Evolutionary conservation across 495 filamentous ascomycete genomes (phyloP).

Genomic region (Penicillium macrosclerotiorum): DNA sequence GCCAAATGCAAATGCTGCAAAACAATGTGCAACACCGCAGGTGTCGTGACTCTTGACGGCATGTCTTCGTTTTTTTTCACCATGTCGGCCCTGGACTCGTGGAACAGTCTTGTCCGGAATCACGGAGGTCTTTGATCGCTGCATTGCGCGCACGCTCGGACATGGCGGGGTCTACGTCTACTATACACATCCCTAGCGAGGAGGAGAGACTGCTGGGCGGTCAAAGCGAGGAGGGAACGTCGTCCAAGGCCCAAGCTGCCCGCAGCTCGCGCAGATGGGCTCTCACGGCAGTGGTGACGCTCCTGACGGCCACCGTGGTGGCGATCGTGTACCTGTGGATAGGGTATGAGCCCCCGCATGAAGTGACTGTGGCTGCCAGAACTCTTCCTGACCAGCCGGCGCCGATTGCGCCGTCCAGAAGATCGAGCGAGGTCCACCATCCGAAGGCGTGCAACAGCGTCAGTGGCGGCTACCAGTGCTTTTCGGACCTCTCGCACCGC

Average conservation of each 20-base stretch:
- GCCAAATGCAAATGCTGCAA: not conserved
- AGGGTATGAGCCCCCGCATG: constrained; percentile 13
- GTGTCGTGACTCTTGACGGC: not conserved
- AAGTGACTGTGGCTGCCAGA: not conserved
- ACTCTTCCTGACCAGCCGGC: constrained; percentile 7
- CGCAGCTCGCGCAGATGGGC: not conserved
- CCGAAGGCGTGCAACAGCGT: constrained; percentile 53
- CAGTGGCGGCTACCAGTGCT: constrained; percentile 62
- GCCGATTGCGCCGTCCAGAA: constrained; percentile 3
- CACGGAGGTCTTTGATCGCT: no score
- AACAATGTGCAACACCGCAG: not conserved
- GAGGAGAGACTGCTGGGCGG: constrained; percentile 11
- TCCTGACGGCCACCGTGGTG: not conserved
- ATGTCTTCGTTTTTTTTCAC: not conserved
- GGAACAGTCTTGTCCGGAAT: no score
- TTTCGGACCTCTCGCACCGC: constrained; percentile 56
- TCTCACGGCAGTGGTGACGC: not conserved
- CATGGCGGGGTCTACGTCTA: constrained; percentile 1
- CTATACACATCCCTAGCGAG: not conserved
- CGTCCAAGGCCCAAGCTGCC: not conserved
- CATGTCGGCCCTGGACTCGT: no score
- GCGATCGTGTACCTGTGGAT: constrained; percentile 1
- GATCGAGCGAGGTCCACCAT: not conserved
- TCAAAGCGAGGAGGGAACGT: not conserved
- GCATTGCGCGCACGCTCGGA: not conserved